A percentile compares a stretch with the other conserved stretches of the same genome.
phyloP scores from a whole-genome alignment of 1,284 basidiomycete species.

The Naganishia liquefaciens region DNA sequence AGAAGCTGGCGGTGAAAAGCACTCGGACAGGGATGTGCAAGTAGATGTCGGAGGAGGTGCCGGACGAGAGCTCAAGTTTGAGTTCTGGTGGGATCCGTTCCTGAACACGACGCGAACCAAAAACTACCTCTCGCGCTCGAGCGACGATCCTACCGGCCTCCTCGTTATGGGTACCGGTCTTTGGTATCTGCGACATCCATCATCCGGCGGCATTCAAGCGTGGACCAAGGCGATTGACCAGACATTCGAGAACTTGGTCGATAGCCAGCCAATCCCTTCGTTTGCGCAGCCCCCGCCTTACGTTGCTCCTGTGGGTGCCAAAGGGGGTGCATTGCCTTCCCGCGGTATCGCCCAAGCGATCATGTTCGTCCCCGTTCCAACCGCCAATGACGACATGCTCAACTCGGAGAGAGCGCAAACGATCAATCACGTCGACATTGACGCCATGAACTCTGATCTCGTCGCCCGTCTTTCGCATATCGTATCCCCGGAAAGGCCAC shows the following conservation, averaged over 20 bases:
- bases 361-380: slow-evolving; percentile 71
- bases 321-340: slow-evolving; percentile 5
- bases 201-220: slow-evolving; percentile 69
- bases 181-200: slow-evolving; percentile 77
- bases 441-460: slow-evolving; percentile 84
- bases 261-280: slow-evolving; percentile 31
- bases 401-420: slow-evolving; percentile 64
- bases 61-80: slow-evolving; percentile 55
- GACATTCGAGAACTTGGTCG: slow-evolving; percentile 60
- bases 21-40: slow-evolving; percentile 60
- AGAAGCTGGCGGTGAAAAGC: slow-evolving; percentile 63
- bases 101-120: slow-evolving; percentile 67
- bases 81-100: slow-evolving; percentile 71
- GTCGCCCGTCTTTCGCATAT: slow-evolving; percentile 62
- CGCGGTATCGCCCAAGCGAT: slow-evolving; percentile 65
- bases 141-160: slow-evolving; percentile 59
- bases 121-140: slow-evolving; percentile 47
- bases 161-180: slow-evolving; percentile 79
- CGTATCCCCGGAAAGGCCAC: slow-evolving; percentile 42
- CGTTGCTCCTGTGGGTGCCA: slow-evolving; percentile 3
- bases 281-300: slow-evolving; percentile 30
- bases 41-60: slow-evolving; percentile 34
- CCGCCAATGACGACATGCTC: slow-evolving; percentile 73
- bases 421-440: slow-evolving; percentile 73
- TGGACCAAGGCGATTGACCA: slow-evolving; percentile 74